Percentiles rank a stretch among this genome's conserved stretches.
phyloP scores from a whole-genome alignment of 1,139 yeast species.

The Lodderomyces beijingensis region DNA sequence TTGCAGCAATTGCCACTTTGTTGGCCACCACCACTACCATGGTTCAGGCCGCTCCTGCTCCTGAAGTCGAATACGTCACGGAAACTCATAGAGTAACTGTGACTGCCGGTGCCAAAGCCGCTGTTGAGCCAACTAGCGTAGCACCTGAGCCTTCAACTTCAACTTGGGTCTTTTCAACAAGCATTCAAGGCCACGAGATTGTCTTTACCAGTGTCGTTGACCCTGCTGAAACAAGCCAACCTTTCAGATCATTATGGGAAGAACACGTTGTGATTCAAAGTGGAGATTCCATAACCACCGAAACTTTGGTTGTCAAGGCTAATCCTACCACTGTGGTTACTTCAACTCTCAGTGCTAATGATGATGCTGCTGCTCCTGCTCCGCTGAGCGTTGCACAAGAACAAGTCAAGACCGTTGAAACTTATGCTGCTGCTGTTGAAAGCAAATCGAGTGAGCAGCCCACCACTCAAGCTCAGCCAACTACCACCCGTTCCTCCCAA shows the following conservation, averaged over 20 bases:
- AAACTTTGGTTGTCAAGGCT: conserved; percentile 8
- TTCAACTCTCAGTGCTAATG: conserved; percentile 7
- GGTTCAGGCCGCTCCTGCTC: conserved; percentile 11
- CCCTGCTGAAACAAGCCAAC: conserved; percentile 2
- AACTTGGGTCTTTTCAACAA: conserved; percentile 13
- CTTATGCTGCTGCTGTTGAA: neutral
- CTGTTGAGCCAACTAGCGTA: conserved; percentile 5
- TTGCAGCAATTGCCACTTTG: conserved; percentile 5
- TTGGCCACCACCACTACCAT: conserved; percentile 9
- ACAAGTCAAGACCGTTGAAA: conserved; percentile 1
- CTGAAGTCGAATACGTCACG: conserved; percentile 23
- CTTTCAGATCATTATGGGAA: conserved; percentile 6
- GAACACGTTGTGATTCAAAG: conserved; percentile 8
- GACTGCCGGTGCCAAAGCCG: conserved; percentile 6
- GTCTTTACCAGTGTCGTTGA: conserved; percentile 9
- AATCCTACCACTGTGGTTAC: conserved; percentile 9
- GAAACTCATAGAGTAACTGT: conserved; percentile 20
- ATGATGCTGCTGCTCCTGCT: conserved; percentile 7
- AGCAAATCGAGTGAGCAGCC: neutral
- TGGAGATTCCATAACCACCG: conserved; percentile 9
- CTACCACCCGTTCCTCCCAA: conserved; percentile 12
- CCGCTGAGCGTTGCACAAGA: conserved; percentile 6
- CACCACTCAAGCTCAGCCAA: conserved; percentile 6
- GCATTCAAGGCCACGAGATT: conserved; percentile 10
- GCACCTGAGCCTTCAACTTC: conserved; percentile 7